These are phyloP conservation scores for Flagelloscypha sp. DNA, from an alignment of 768 basidiomycete species.

Conservation along the genomic window DNA sequence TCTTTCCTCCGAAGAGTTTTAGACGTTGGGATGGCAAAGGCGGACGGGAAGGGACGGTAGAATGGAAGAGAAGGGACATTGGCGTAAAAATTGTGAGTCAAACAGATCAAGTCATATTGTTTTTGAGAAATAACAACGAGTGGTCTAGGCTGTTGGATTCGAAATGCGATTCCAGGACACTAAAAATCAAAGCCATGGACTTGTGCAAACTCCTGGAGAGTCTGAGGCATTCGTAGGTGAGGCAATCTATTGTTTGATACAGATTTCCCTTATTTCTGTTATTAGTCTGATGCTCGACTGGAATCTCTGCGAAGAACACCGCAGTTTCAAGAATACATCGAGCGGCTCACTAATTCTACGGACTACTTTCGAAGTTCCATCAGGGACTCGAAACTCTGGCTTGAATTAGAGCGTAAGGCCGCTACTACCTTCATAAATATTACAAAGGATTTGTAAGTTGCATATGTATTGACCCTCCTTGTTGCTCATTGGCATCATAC, in stretches of 20 bases:
- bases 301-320: constrained; percentile 59
- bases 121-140: constrained; percentile 1
- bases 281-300: constrained; percentile 54
- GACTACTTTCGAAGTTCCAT: constrained; percentile 77
- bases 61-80: constrained; percentile 61
- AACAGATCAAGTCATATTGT: neutral
- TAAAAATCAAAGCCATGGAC: constrained; percentile 45
- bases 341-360: constrained; percentile 48
- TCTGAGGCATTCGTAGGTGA: constrained; percentile 40
- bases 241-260: neutral
- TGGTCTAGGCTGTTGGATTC: constrained; percentile 76
- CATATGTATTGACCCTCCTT: neutral
- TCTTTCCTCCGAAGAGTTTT: constrained; percentile 86
- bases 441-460: constrained; percentile 58
- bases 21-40: constrained; percentile 43
- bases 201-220: constrained; percentile 26
- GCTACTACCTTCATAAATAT: constrained; percentile 54
- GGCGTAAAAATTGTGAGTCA: constrained; percentile 85
- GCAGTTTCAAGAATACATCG: constrained; percentile 65
- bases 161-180: constrained; percentile 94
- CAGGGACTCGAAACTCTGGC: constrained; percentile 75
- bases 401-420: constrained; percentile 62
- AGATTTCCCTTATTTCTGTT: constrained; percentile 2
- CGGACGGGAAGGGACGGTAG: constrained; percentile 50
- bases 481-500: constrained; percentile 1